phyloP scores from a whole-genome alignment of 306 rosid genomes.

The Medicago ruthenica region DNA sequence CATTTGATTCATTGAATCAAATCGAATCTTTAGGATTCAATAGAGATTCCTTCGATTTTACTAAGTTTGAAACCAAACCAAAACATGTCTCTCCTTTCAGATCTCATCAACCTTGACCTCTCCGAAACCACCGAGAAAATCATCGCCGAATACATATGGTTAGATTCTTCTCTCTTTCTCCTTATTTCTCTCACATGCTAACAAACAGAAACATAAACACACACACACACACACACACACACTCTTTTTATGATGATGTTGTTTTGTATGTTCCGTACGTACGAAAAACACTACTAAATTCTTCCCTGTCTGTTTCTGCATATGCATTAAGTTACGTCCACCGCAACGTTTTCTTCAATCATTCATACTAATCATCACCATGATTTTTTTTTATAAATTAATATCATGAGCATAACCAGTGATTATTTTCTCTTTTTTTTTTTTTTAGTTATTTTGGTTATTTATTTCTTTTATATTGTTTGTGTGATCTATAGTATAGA shows the following conservation, averaged over 20 bases:
- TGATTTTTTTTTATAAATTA: too few species aligned
- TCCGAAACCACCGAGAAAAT: constrained; percentile 58
- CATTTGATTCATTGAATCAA: too few species aligned
- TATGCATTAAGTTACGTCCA: constrained; percentile 10
- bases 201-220: neutral
- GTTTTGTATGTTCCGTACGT: neutral
- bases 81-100: constrained; percentile 62
- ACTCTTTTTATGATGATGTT: neutral
- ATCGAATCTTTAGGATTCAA: too few species aligned
- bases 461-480: neutral
- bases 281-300: neutral
- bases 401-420: too few species aligned
- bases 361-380: too few species aligned
- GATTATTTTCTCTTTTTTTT: too few species aligned
- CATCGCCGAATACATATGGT: constrained; percentile 79
- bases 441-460: neutral
- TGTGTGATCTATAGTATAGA: neutral
- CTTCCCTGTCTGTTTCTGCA: neutral
- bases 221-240: neutral
- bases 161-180: constrained; percentile 14
- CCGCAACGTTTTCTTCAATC: neutral
- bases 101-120: constrained; percentile 67
- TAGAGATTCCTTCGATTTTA: neutral
- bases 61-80: neutral
- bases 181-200: neutral